Percentiles rank a stretch among this genome's conserved stretches.
Conservation (phyloP, 2,329 filamentous ascomycete genomes). For the Trichophyton verrucosum region DNA sequence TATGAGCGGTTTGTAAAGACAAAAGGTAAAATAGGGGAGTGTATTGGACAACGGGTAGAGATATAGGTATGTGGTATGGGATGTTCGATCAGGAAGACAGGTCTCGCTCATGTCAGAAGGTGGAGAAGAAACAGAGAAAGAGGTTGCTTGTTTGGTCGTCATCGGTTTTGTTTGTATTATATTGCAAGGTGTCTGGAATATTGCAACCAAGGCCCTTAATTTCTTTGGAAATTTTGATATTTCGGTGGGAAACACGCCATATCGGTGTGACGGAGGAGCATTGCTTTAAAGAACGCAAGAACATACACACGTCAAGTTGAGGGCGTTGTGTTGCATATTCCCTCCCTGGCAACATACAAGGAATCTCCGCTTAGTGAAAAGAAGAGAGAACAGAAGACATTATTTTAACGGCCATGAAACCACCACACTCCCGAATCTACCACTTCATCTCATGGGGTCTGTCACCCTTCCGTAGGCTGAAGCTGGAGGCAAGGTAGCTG, state of each 20-base stretch:
- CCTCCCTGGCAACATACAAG: conserved; percentile 10
- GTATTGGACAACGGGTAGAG: neutral
- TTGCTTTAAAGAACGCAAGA: conserved; percentile 7
- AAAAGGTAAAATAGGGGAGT: neutral
- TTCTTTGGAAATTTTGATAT: neutral
- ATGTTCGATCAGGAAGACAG: neutral
- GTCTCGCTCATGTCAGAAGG: neutral
- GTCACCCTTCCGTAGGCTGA: conserved; percentile 98
- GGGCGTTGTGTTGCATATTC: conserved; percentile 9
- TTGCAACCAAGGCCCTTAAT: neutral
- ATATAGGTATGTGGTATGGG: neutral
- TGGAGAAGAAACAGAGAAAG: neutral
- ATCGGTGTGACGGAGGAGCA: conserved; percentile 10
- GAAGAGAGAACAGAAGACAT: conserved; percentile 2
- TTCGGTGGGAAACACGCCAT: neutral
- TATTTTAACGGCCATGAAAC: conserved; percentile 6
- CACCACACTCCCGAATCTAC: conserved; percentile 40
- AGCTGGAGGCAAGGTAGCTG: conserved; percentile 88
- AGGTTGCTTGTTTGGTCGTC: neutral
- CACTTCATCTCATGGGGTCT: conserved; percentile 99
- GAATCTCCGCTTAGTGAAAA: conserved; percentile 2
- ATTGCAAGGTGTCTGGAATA: neutral
- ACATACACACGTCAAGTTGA: conserved; percentile 3
- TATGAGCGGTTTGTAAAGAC: neutral
- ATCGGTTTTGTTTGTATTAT: neutral